phyloP scores from a whole-genome alignment of 2,329 filamentous ascomycete species.

The Trichoderma polysporum region DNA sequence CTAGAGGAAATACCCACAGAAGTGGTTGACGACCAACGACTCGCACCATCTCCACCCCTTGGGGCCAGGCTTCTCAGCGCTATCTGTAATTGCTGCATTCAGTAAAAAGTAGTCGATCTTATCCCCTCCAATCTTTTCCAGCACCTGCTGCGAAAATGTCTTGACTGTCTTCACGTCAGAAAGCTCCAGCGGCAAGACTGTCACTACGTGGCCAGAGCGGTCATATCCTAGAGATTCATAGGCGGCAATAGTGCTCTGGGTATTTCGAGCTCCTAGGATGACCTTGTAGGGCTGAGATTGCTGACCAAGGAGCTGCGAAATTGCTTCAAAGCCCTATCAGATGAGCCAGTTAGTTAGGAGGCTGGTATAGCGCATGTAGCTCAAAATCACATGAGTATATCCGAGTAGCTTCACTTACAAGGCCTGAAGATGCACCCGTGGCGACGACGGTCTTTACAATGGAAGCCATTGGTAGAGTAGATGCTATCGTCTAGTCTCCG shows the following conservation, averaged over 20 bases:
- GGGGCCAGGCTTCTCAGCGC: constrained; percentile 36
- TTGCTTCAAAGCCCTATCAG: constrained; percentile 50
- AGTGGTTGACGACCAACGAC: constrained; percentile 51
- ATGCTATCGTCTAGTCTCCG: not conserved
- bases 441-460: constrained; percentile 51
- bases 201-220: constrained; percentile 39
- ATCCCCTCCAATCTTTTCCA: constrained; percentile 41
- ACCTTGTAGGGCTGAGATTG: constrained; percentile 47
- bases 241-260: constrained; percentile 40
- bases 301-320: constrained; percentile 48
- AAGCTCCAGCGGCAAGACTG: constrained; percentile 50
- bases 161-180: constrained; percentile 45
- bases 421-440: constrained; percentile 50
- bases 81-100: constrained; percentile 48
- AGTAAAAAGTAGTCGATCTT: constrained; percentile 51
- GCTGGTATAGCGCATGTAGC: no score
- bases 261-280: constrained; percentile 52
- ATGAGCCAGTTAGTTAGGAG: not conserved
- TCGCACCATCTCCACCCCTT: constrained; percentile 52
- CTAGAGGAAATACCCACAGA: constrained; percentile 39
- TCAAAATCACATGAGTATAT: not conserved
- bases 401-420: constrained; percentile 35
- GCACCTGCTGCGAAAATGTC: constrained; percentile 46
- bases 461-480: constrained; percentile 34
- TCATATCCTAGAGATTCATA: constrained; percentile 45